Evolutionary conservation across 371 early-diverging fungal species (phyloP).

Genomic region (Entomophthora muscae): DNA sequence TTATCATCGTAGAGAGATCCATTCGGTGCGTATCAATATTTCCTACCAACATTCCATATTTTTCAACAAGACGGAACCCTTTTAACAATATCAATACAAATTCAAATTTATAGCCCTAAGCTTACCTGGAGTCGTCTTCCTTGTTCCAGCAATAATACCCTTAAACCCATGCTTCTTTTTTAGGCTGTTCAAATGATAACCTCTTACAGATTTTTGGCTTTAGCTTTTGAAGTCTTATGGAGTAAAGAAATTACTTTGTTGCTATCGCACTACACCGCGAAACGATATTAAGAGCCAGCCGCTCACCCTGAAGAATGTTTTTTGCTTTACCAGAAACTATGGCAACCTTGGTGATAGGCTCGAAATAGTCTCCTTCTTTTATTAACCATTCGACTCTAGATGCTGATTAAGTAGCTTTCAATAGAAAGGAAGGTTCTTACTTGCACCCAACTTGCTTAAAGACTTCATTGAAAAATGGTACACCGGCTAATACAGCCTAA

Average conservation of each 20-base stretch:
- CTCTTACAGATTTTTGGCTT: no score
- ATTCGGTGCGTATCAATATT: constrained; percentile 92
- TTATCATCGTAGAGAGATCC: constrained; percentile 93
- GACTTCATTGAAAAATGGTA: constrained; percentile 88
- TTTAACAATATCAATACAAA: not conserved
- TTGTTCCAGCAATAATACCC: constrained; percentile 87
- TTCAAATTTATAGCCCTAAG: not conserved
- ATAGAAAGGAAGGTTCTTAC: constrained; percentile 29
- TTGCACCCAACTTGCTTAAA: constrained; percentile 77
- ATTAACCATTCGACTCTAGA: constrained; percentile 68
- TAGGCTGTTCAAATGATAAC: constrained; percentile 42
- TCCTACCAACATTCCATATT: constrained; percentile 93
- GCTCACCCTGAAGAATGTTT: constrained; percentile 79
- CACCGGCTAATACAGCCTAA: constrained; percentile 79
- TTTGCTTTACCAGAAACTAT: constrained; percentile 70
- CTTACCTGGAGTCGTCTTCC: constrained; percentile 94
- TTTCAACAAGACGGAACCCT: constrained; percentile 93
- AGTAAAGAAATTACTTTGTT: constrained; percentile 37
- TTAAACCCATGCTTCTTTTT: constrained; percentile 54
- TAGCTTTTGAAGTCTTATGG: no score
- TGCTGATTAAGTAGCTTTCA: no score
- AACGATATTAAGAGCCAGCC: constrained; percentile 85
- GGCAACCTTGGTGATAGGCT: constrained; percentile 58
- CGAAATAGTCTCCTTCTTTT: constrained; percentile 59
- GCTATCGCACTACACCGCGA: constrained; percentile 91